phyloP scores from a whole-genome alignment of 257 asterid species.

The Cynanchum wilfordii region DNA sequence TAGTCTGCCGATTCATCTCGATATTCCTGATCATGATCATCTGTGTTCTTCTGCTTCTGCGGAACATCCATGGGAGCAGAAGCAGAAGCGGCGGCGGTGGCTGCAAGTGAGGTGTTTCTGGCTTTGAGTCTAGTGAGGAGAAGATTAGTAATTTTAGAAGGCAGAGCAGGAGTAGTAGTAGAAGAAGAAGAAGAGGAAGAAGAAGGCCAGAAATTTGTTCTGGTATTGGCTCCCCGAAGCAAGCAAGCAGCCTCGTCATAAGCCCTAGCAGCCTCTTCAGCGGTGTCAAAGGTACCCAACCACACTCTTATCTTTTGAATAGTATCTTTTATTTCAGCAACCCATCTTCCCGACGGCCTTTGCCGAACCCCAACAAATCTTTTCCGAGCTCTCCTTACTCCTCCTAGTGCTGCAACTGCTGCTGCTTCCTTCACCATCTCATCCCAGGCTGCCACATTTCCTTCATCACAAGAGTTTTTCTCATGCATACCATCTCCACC shows the following conservation, averaged over 20 bases:
- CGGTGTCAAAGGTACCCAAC: conserved; percentile 77
- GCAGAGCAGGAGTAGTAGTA: conserved; percentile 49
- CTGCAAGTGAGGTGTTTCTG: conserved; percentile 39
- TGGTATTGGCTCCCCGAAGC: conserved; percentile 79
- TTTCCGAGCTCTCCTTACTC: conserved; percentile 42
- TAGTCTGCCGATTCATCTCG: conserved; percentile 31
- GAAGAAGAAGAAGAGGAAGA: conserved; percentile 34
- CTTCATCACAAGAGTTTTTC: conserved; percentile 16
- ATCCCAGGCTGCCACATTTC: conserved; percentile 29
- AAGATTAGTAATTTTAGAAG: conserved; percentile 67
- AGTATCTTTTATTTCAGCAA: conserved; percentile 77
- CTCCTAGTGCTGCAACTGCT: conserved; percentile 38
- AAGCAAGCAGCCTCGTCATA: conserved; percentile 75
- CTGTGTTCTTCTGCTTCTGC: conserved; percentile 13
- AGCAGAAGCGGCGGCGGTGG: conserved; percentile 4
- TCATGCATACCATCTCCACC: conserved; percentile 26
- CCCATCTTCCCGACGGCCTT: conserved; percentile 83
- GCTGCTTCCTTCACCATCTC: conserved; percentile 56
- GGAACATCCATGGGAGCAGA: conserved; percentile 14
- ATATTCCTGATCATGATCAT: conserved; percentile 7
- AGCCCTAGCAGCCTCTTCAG: conserved; percentile 78
- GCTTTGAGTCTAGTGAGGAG: conserved; percentile 63
- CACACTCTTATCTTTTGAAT: conserved; percentile 74
- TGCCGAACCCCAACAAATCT: conserved; percentile 74
- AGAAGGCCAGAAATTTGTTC: conserved; percentile 79